Conservation (phyloP, 176 grass and related monocot species). For the Musa itinerans region DNA sequence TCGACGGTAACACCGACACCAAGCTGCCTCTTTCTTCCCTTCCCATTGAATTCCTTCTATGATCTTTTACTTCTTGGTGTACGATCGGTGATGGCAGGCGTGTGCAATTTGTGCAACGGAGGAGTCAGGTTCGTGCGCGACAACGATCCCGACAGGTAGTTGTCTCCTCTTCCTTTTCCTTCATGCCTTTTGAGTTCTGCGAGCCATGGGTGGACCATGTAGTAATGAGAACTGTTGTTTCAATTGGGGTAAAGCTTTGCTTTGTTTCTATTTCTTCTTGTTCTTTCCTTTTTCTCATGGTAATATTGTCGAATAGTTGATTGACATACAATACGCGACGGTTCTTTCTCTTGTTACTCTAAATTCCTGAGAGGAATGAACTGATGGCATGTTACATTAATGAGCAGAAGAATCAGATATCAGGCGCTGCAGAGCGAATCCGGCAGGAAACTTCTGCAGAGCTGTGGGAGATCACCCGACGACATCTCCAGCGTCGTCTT, state of each 20-base stretch:
- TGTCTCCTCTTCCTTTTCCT: not conserved
- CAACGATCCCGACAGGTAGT: conserved; percentile 52
- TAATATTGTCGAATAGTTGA: not conserved
- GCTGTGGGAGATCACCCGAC: conserved; percentile 57
- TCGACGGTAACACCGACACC: conserved; percentile 40
- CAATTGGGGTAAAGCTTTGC: no score
- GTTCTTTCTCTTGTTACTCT: not conserved
- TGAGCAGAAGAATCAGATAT: conserved; percentile 60
- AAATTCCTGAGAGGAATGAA: not conserved
- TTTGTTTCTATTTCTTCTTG: not conserved
- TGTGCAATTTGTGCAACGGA: conserved; percentile 92
- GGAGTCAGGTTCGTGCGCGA: conserved; percentile 63
- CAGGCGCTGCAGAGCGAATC: conserved; percentile 63
- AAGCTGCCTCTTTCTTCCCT: not conserved
- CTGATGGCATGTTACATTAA: not conserved
- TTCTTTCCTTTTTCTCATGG: not conserved
- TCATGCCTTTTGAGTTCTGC: not conserved
- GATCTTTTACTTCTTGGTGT: not conserved
- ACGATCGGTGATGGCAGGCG: conserved; percentile 23
- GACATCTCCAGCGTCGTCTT: conserved; percentile 97
- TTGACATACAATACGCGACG: not conserved
- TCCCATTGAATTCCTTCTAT: not conserved
- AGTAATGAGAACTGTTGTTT: no score
- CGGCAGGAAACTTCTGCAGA: conserved; percentile 66
- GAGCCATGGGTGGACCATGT: not conserved